phyloP scores from a whole-genome alignment of 2,329 filamentous ascomycete genomes.

The Epichloe glyceriae region DNA sequence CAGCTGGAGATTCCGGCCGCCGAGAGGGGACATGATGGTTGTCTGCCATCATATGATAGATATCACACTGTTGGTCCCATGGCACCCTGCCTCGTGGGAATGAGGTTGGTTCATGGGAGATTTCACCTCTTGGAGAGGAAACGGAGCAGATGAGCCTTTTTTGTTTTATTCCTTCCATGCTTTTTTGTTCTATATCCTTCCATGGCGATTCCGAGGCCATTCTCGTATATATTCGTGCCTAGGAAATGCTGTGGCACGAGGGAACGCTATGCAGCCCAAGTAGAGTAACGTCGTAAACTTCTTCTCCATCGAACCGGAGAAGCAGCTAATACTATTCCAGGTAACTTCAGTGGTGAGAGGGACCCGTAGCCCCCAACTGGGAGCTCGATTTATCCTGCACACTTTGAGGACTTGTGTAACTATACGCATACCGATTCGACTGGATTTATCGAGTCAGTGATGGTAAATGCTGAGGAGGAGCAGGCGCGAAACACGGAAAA shows the following conservation, averaged over 20 bases:
- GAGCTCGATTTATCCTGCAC: too few species aligned
- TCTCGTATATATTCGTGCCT: neutral
- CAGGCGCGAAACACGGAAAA: neutral
- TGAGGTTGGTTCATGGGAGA: neutral
- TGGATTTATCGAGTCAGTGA: too few species aligned
- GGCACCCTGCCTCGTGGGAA: neutral
- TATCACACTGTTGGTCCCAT: neutral
- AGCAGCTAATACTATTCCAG: neutral
- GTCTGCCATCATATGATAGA: neutral
- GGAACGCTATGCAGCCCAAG: neutral
- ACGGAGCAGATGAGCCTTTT: neutral
- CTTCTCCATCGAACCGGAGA: neutral
- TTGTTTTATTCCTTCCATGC: neutral
- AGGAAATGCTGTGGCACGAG: neutral
- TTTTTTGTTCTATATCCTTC: neutral
- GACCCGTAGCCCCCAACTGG: too few species aligned
- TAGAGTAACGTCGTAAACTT: constrained; percentile 2
- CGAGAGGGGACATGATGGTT: neutral
- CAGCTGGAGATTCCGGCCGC: constrained; percentile 1
- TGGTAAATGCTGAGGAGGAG: too few species aligned
- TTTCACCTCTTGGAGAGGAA: neutral
- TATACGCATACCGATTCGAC: too few species aligned
- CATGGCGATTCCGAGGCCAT: neutral
- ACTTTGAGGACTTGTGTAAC: too few species aligned
- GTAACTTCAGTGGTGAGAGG: too few species aligned